Evolutionary conservation across 306 rosid genomes (phyloP).

Genomic region (Fragaria nilgerrensis): DNA sequence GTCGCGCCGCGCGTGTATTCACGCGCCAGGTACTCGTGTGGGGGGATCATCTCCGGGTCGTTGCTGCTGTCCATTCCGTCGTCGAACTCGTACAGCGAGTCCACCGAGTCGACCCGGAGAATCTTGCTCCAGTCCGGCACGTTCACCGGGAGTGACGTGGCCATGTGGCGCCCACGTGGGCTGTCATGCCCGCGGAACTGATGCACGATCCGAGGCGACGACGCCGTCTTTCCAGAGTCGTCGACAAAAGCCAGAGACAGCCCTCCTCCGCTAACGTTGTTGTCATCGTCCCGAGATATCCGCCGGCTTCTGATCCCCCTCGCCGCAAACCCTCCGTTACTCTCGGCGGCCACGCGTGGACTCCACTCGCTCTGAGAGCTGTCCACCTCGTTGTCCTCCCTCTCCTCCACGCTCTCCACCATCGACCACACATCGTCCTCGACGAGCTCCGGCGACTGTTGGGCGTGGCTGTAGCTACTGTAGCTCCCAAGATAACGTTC

Average conservation of each 20-base stretch:
- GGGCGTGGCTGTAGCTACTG: constrained; percentile 32
- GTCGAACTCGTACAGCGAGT: constrained; percentile 55
- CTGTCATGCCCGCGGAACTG: constrained; percentile 58
- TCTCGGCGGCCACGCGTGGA: constrained; percentile 19
- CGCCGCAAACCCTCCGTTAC: constrained; percentile 23
- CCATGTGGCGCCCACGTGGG: constrained; percentile 50
- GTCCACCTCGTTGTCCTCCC: constrained; percentile 16
- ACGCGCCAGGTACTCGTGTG: constrained; percentile 93
- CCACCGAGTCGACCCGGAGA: constrained; percentile 75
- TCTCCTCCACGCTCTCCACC: constrained; percentile 29
- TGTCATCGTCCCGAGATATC: constrained; percentile 32
- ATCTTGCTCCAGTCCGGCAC: constrained; percentile 99
- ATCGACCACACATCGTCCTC: constrained; percentile 88
- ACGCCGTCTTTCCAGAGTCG: constrained; percentile 33
- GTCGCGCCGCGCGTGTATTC: constrained; percentile 64
- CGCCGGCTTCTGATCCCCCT: constrained; percentile 26
- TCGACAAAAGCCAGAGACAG: constrained; percentile 64
- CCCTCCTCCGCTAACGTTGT: constrained; percentile 56
- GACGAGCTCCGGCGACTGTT: constrained; percentile 60
- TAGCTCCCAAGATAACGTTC: constrained; percentile 70
- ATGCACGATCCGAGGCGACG: constrained; percentile 64
- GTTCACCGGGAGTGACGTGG: constrained; percentile 80
- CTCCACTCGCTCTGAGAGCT: constrained; percentile 32
- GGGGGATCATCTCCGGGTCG: constrained; percentile 77
- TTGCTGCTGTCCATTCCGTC: constrained; percentile 41